A percentile compares a stretch with the other conserved stretches of the same genome.
These are phyloP conservation scores for Cyphellophora attinorum DNA, from an alignment of 2,329 filamentous ascomycete species.

Conservation along the genomic window DNA sequence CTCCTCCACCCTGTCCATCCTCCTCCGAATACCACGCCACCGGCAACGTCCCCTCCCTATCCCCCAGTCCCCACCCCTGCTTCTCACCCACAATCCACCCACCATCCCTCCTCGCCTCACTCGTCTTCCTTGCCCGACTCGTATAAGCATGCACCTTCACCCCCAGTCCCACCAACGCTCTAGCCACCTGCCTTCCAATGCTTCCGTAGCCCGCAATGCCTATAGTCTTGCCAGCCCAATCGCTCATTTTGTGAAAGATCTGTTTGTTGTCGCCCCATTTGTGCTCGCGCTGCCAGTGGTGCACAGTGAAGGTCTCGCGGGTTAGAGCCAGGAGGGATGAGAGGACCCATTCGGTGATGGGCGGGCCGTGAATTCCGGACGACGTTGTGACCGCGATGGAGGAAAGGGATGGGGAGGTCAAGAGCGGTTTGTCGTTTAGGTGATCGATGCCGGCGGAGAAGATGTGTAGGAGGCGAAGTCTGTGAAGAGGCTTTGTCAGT, in stretches of 20 bases:
- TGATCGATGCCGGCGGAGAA: conserved; percentile 50
- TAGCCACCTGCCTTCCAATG: conserved; percentile 51
- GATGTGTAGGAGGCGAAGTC: conserved; percentile 44
- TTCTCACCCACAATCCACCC: no score
- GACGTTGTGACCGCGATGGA: conserved; percentile 45
- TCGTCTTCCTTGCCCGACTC: conserved; percentile 56
- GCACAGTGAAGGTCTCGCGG: conserved; percentile 44
- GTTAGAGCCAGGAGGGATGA: conserved; percentile 44
- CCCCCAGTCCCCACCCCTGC: no score
- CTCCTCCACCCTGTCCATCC: conserved; percentile 46
- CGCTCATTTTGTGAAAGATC: conserved; percentile 27
- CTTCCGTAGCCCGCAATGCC: conserved; percentile 55
- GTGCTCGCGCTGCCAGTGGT: conserved; percentile 49
- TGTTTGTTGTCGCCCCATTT: conserved; percentile 33
- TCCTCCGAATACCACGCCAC: conserved; percentile 41
- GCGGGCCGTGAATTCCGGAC: conserved; percentile 51
- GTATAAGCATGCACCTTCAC: conserved; percentile 70
- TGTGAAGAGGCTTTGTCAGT: conserved; percentile 10
- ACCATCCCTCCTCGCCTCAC: conserved; percentile 56
- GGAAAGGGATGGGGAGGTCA: conserved; percentile 40
- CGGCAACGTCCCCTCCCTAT: conserved; percentile 28
- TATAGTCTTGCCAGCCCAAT: conserved; percentile 49
- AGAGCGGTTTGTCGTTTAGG: conserved; percentile 42
- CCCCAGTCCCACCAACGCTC: conserved; percentile 54
- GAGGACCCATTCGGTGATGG: conserved; percentile 58